Percentiles rank a stretch among this genome's conserved stretches.
Evolutionary conservation across 768 basidiomycete species (phyloP).

Genomic region (Glaciozyma martinii): DNA sequence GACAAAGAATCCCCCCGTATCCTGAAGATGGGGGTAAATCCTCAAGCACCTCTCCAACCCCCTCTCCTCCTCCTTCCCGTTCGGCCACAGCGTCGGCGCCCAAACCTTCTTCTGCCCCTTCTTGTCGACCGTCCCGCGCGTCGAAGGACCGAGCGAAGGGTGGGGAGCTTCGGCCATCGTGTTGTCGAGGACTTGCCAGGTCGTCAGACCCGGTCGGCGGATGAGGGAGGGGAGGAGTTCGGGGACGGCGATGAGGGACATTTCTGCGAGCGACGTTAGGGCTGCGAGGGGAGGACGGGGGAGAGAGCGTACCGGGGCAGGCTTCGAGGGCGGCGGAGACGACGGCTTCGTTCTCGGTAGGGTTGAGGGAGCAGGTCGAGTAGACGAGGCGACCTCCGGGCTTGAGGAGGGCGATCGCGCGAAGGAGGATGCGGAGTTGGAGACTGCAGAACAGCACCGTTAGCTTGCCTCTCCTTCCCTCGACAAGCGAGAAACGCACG

Average conservation of each 20-base stretch:
- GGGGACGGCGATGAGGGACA: conserved; percentile 66
- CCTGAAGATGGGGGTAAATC: conserved; percentile 88
- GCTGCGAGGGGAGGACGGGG: background rate
- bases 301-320: conserved; percentile 53
- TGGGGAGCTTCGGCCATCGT: conserved; percentile 19
- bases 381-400: conserved; percentile 89
- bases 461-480: background rate
- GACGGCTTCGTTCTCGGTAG: conserved; percentile 94
- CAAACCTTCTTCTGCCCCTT: conserved; percentile 48
- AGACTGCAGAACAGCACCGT: conserved; percentile 47
- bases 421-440: conserved; percentile 81
- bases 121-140: conserved; percentile 32
- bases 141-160: conserved; percentile 13
- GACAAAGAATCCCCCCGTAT: conserved; percentile 97
- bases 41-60: conserved; percentile 69
- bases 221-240: conserved; percentile 60
- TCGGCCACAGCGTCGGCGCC: conserved; percentile 64
- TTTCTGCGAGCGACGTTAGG: conserved; percentile 38
- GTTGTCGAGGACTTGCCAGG: conserved; percentile 68
- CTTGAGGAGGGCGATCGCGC: conserved; percentile 81
- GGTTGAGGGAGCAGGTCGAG: conserved; percentile 95
- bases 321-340: conserved; percentile 69
- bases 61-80: conserved; percentile 52
- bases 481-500: conserved; percentile 45
- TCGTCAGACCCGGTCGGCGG: conserved; percentile 62